Percentiles rank a stretch among this genome's conserved stretches.
phyloP scores from a whole-genome alignment of 371 early-diverging fungal genomes.

The Dinochytrium kinnereticum region DNA sequence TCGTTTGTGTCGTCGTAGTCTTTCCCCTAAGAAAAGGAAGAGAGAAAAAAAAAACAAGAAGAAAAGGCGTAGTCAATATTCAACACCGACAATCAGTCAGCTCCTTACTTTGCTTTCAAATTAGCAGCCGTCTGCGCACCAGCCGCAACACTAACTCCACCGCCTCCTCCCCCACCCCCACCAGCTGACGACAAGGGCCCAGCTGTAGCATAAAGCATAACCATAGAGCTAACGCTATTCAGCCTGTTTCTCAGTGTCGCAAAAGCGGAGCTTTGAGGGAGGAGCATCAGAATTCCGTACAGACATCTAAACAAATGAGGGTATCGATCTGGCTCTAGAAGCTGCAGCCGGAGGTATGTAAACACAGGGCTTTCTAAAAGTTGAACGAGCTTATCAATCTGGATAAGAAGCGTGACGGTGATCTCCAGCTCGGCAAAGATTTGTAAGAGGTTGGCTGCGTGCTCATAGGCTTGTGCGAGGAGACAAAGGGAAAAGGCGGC shows the following conservation, averaged over 20 bases:
- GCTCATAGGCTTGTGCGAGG: slow-evolving; percentile 88
- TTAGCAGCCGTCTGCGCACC: background rate
- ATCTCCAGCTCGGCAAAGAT: slow-evolving; percentile 91
- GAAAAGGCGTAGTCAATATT: background rate
- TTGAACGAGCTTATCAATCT: slow-evolving; percentile 93
- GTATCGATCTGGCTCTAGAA: slow-evolving; percentile 85
- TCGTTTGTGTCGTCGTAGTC: background rate
- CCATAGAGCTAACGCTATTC: slow-evolving; percentile 54
- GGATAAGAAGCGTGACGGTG: slow-evolving; percentile 85
- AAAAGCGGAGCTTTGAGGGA: slow-evolving; percentile 93
- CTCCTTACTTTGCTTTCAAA: too few relatives aligned
- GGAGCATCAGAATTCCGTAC: slow-evolving; percentile 89
- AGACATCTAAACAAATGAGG: slow-evolving; percentile 85
- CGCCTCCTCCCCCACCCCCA: slow-evolving; percentile 8
- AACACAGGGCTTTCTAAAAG: slow-evolving; percentile 94
- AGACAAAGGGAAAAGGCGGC: slow-evolving; percentile 87
- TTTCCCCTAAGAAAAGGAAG: background rate
- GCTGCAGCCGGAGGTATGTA: slow-evolving; percentile 85
- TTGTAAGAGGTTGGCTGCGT: slow-evolving; percentile 77
- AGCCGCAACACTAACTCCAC: slow-evolving; percentile 16
- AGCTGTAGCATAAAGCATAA: slow-evolving; percentile 36
- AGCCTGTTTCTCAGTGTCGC: slow-evolving; percentile 86
- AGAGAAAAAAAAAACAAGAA: background rate
- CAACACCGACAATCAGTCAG: background rate
- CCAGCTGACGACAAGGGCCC: slow-evolving; percentile 15